phyloP scores from a whole-genome alignment of 2,329 filamentous ascomycete genomes.

The Trichoderma afroharzianum region DNA sequence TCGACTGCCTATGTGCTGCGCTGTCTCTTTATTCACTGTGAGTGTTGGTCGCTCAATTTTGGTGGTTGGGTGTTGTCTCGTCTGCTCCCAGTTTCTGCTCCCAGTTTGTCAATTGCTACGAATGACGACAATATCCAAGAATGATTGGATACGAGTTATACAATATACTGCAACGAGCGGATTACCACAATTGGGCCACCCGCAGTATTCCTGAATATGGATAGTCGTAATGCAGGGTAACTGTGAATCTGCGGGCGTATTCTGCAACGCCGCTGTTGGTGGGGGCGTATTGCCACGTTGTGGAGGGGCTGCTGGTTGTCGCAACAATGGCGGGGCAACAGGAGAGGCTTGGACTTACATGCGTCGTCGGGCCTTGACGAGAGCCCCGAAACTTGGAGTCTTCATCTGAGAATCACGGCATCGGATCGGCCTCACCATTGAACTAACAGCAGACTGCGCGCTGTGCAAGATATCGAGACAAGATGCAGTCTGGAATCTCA shows the following conservation, averaged over 20 bases:
- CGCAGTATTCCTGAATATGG: background rate
- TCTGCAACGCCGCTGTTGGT: background rate
- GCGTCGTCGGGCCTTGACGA: slow-evolving; percentile 12
- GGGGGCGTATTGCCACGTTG: slow-evolving; percentile 10
- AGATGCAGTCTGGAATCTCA: slow-evolving; percentile 77
- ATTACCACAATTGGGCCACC: background rate
- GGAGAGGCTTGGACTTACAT: slow-evolving; percentile 8
- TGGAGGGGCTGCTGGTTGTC: slow-evolving; percentile 6
- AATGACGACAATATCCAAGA: background rate
- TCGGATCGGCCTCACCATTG: background rate
- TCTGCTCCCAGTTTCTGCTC: background rate
- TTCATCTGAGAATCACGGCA: slow-evolving; percentile 3
- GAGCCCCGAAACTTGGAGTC: slow-evolving; percentile 5
- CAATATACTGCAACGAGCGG: background rate
- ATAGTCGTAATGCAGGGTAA: background rate
- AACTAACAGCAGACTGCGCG: background rate
- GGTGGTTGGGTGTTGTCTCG: background rate
- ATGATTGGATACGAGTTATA: background rate
- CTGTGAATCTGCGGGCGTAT: background rate
- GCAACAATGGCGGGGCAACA: slow-evolving; percentile 15
- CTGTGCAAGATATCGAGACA: slow-evolving; percentile 5
- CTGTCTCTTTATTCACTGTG: background rate
- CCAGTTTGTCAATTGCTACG: background rate
- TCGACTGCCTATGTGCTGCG: background rate
- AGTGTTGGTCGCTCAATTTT: background rate